Conservation (phyloP, 805 yeast genomes). For the Pichia occidentalis region DNA sequence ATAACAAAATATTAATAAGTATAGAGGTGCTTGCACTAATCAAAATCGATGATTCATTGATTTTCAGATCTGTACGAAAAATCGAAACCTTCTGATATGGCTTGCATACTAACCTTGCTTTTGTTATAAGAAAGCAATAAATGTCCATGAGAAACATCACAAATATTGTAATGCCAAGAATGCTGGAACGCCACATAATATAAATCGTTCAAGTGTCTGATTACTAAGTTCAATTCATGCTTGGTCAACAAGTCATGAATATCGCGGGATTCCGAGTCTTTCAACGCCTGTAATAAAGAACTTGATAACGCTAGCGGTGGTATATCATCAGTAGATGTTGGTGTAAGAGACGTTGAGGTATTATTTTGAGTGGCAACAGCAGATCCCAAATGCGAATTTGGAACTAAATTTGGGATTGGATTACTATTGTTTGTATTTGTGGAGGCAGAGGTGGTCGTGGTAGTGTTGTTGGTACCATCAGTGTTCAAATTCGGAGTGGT, state of each 20-base stretch:
- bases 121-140: slow-evolving; percentile 30
- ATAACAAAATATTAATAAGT: too few relatives aligned
- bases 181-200: slow-evolving; percentile 61
- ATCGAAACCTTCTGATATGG: slow-evolving; percentile 56
- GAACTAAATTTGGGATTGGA: too few relatives aligned
- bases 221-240: slow-evolving; percentile 35
- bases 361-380: too few relatives aligned
- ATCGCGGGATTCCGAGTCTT: slow-evolving; percentile 34
- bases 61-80: slow-evolving; percentile 39
- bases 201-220: slow-evolving; percentile 49
- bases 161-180: slow-evolving; percentile 71
- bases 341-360: too few relatives aligned
- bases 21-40: too few relatives aligned
- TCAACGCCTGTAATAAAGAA: slow-evolving; percentile 12
- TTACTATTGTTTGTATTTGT: too few relatives aligned
- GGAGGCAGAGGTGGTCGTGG: too few relatives aligned
- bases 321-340: slow-evolving; percentile 30
- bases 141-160: slow-evolving; percentile 51
- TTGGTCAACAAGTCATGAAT: slow-evolving; percentile 36
- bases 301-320: slow-evolving; percentile 25
- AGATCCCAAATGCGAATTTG: too few relatives aligned
- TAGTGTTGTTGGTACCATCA: neutral
- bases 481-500: neutral
- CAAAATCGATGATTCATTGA: too few relatives aligned
- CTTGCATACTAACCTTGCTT: slow-evolving; percentile 41